phyloP scores from a whole-genome alignment of 306 rosid genomes.

The Pueraria montana region DNA sequence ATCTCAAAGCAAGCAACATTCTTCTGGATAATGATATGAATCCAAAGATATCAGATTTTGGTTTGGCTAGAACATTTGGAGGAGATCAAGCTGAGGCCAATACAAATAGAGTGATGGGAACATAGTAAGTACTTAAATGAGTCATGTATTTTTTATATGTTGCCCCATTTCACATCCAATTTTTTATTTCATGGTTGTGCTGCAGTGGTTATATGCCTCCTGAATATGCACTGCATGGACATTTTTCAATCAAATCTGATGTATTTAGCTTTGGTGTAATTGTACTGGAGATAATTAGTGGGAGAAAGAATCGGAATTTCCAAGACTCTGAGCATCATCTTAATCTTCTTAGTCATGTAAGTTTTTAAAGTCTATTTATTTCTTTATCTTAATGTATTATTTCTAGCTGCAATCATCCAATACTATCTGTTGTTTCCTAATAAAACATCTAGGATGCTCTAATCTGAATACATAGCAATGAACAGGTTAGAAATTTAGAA shows the following conservation, averaged over 20 bases:
- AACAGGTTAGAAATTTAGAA: not conserved
- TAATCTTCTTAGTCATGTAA: conserved; percentile 30
- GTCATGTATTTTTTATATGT: not conserved
- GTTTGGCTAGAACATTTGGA: conserved; percentile 22
- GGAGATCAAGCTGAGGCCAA: conserved; percentile 2
- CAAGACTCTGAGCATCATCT: not conserved
- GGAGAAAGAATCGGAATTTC: conserved; percentile 21
- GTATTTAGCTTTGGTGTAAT: conserved; percentile 21
- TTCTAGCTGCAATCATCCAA: not conserved
- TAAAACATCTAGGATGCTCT: not conserved
- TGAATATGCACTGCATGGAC: conserved; percentile 23
- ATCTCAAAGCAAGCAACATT: conserved; percentile 18
- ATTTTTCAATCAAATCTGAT: conserved; percentile 24
- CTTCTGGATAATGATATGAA: conserved; percentile 3
- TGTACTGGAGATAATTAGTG: conserved; percentile 22
- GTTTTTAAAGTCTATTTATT: not conserved
- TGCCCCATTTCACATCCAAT: not conserved
- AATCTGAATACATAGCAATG: not conserved
- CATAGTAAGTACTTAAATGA: not conserved
- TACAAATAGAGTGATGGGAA: conserved; percentile 39
- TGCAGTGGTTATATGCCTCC: conserved; percentile 21
- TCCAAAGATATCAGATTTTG: conserved; percentile 21
- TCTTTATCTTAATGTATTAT: not conserved
- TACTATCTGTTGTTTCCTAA: not conserved
- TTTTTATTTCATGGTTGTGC: not conserved